phyloP scores from a whole-genome alignment of 208 protist genomes.

The Porcisia hertigi region DNA sequence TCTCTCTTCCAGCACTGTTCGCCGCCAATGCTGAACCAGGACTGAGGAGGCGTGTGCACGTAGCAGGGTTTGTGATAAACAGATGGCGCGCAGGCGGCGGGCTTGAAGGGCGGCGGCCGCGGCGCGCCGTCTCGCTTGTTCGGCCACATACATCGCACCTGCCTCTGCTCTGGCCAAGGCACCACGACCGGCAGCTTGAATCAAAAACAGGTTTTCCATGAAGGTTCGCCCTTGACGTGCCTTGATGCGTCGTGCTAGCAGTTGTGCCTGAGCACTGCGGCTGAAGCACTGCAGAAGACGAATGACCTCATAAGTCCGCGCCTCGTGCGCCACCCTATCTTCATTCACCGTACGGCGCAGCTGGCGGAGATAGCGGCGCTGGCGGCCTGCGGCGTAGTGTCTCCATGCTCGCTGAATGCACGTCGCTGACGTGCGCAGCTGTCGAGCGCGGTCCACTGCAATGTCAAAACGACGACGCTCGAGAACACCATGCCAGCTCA shows the following conservation, averaged over 20 bases:
- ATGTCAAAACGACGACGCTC: conserved; percentile 38
- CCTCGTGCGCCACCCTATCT: conserved; percentile 50
- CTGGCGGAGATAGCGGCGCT: conserved; percentile 60
- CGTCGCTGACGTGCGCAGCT: conserved; percentile 39
- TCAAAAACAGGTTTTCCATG: conserved; percentile 37
- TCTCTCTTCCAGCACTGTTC: conserved; percentile 34
- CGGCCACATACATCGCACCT: neutral
- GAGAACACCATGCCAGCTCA: conserved; percentile 37
- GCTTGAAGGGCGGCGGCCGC: conserved; percentile 9
- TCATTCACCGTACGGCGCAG: conserved; percentile 35
- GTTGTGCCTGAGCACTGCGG: conserved; percentile 44
- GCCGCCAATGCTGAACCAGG: conserved; percentile 1
- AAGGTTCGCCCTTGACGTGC: conserved; percentile 52
- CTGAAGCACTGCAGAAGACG: conserved; percentile 52
- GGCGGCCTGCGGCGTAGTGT: conserved; percentile 41
- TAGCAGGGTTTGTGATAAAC: conserved; percentile 13
- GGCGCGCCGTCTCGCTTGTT: conserved; percentile 17
- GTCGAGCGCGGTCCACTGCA: conserved; percentile 36
- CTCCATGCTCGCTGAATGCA: conserved; percentile 51
- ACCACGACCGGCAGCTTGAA: conserved; percentile 49
- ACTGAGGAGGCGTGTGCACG: conserved; percentile 8
- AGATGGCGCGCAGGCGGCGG: neutral
- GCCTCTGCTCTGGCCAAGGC: conserved; percentile 25
- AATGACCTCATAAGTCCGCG: conserved; percentile 27
- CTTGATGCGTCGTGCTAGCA: conserved; percentile 29